Conservation (phyloP, 768 basidiomycete genomes). For the Boletus barrowsii region DNA sequence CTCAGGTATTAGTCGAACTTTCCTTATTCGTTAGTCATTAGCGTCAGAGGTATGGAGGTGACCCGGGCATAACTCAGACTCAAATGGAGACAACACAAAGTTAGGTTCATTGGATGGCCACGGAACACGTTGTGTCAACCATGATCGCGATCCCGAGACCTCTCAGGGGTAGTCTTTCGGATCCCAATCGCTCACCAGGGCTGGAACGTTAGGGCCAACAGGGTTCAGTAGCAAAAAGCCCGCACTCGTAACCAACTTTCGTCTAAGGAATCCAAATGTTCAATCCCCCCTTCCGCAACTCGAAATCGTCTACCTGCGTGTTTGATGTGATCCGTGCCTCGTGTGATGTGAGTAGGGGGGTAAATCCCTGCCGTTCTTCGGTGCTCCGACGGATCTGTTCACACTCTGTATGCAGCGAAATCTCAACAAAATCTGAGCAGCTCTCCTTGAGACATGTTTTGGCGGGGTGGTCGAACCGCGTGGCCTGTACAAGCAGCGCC, state of each 20-base stretch:
- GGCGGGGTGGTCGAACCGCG: conserved; percentile 58
- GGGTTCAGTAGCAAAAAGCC: background rate
- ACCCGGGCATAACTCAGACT: too few relatives aligned
- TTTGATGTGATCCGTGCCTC: conserved; percentile 55
- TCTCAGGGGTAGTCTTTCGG: conserved; percentile 10
- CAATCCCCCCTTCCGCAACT: conserved; percentile 49
- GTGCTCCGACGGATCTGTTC: conserved; percentile 1
- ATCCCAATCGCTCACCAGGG: conserved; percentile 6
- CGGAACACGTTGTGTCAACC: conserved; percentile 6
- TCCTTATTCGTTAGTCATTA: background rate
- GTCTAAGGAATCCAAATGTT: conserved; percentile 49
- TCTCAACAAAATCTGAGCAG: conserved; percentile 56
- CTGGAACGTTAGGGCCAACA: conserved; percentile 4
- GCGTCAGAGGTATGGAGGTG: background rate
- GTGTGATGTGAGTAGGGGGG: conserved; percentile 64
- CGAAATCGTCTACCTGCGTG: conserved; percentile 61
- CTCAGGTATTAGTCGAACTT: too few relatives aligned
- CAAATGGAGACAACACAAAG: background rate
- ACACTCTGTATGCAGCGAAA: conserved; percentile 67
- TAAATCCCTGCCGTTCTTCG: conserved; percentile 31
- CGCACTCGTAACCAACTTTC: conserved; percentile 37
- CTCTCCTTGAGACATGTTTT: conserved; percentile 37
- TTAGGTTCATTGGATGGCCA: conserved; percentile 15
- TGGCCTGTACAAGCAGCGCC: conserved; percentile 34
- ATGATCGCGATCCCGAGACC: background rate